A percentile compares a stretch with the other conserved stretches of the same genome.
Conservation (phyloP, 257 asterid species). For the Gardenia jasminoides region DNA sequence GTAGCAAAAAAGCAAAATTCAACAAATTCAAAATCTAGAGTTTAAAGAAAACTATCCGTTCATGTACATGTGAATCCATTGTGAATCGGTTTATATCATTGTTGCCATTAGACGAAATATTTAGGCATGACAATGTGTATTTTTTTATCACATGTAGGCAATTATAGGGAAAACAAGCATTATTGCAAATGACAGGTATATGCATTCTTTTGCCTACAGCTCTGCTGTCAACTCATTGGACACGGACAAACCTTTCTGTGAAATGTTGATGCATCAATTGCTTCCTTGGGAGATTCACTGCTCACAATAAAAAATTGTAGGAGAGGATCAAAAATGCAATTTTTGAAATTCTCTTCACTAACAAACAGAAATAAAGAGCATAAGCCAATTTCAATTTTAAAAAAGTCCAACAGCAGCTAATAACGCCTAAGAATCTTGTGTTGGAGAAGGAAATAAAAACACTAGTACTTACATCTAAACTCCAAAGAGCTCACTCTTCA, state of each 20-base stretch:
- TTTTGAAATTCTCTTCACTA: not conserved
- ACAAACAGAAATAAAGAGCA: not conserved
- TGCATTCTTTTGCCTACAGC: not conserved
- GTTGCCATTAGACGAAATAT: not conserved
- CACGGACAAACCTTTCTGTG: slow-evolving; percentile 85
- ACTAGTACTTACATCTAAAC: not conserved
- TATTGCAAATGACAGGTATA: not conserved
- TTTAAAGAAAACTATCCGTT: not conserved
- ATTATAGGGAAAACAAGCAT: not conserved
- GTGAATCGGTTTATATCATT: too few species aligned
- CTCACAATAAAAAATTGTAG: slow-evolving; percentile 27
- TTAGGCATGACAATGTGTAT: not conserved
- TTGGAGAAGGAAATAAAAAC: not conserved
- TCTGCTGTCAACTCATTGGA: slow-evolving; percentile 8
- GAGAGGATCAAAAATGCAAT: slow-evolving; percentile 8
- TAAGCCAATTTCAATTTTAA: not conserved
- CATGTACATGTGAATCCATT: not conserved
- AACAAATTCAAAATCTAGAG: not conserved
- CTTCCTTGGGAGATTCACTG: slow-evolving; percentile 99
- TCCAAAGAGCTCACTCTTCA: not conserved
- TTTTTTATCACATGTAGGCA: not conserved
- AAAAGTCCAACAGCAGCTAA: not conserved
- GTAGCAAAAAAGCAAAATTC: too few species aligned
- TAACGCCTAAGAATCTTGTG: not conserved
- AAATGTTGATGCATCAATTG: slow-evolving; percentile 93